Base-by-base conservation (phyloP, 352 stramenopile genomes). In the Phytopythium cucurbitacearum region DNA sequence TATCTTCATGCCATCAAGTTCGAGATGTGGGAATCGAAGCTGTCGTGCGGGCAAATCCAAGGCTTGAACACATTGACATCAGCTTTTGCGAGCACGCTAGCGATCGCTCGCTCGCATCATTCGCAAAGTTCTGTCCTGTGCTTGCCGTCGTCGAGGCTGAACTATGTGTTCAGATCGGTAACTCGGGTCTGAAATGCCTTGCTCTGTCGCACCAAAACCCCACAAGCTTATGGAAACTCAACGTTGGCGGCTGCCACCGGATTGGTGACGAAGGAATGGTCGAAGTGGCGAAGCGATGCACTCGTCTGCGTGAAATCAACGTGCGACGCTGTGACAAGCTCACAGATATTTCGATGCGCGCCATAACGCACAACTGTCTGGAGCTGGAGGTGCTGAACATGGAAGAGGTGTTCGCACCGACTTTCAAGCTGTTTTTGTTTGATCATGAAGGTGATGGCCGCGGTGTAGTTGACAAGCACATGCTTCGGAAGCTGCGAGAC, bases 281-380 rank as follows among this genome's bases (percentile, higher is more conserved):
- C 2, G 73, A 73, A n/a, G 58, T 97, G 4, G 73, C 74, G 0
- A 78, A 68, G 47, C 71, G 67, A 15, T 89, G 80, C 37, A 76
- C 76, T 0, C 66, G 72, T 2, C 57, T 97, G 2, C 67, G 69
- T 33, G 58, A 79, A 7, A 69, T 97, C 9, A 96, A 95, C 45
- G 36, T 97, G 21, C 67, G 72, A 3, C 69, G 73, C 33, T 93
- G 88, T 35, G 85, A 97, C 53, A 80, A 79, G n/a, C 66, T 97
- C 11, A 96, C 89, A 0, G 82, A 96, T 48, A 11, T 64, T 0
- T 90, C 84, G 8, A 53, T 94, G 12, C 67, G 75, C 12, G 53
- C 64, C 0, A 60, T 97, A 15, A 96, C 80, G 1, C 87, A 96
- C 56, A 89, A 94, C 56, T 95, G 81, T 15, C 66, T 94, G 35